Conservation (phyloP, 2,329 filamentous ascomycete species). For the Penicillium glabrum region DNA sequence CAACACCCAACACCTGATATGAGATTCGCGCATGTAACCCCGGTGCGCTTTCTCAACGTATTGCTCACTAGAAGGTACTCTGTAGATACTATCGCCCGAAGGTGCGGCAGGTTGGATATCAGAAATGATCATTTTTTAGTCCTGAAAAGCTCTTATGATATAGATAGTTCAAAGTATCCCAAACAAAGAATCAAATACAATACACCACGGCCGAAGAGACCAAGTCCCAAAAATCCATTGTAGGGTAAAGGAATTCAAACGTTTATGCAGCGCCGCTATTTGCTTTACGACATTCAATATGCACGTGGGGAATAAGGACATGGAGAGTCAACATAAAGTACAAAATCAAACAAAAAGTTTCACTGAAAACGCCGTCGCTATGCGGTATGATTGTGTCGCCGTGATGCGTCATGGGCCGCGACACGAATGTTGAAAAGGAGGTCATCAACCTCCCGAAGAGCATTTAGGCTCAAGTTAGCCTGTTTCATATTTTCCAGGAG, state of each 20-base stretch:
- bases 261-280: background rate
- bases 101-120: background rate
- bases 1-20: too few relatives aligned
- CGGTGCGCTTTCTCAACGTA: too few relatives aligned
- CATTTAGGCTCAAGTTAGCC: conserved; percentile 61
- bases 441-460: conserved; percentile 72
- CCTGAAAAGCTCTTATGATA: background rate
- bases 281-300: conserved; percentile 9
- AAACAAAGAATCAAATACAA: background rate
- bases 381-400: conserved; percentile 44
- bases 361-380: conserved; percentile 37
- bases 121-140: background rate
- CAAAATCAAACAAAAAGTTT: conserved; percentile 9
- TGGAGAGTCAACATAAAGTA: conserved; percentile 1
- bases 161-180: background rate
- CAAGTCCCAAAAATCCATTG: background rate
- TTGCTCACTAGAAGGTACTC: too few relatives aligned
- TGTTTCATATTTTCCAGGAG: conserved; percentile 61
- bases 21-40: too few relatives aligned
- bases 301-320: conserved; percentile 21
- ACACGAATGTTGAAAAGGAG: conserved; percentile 75
- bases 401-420: conserved; percentile 70
- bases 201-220: background rate
- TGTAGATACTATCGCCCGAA: too few relatives aligned
- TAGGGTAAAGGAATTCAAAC: background rate